phyloP scores from a whole-genome alignment of 192 early-diverging fungal species.

The Backusella morwellensis region DNA sequence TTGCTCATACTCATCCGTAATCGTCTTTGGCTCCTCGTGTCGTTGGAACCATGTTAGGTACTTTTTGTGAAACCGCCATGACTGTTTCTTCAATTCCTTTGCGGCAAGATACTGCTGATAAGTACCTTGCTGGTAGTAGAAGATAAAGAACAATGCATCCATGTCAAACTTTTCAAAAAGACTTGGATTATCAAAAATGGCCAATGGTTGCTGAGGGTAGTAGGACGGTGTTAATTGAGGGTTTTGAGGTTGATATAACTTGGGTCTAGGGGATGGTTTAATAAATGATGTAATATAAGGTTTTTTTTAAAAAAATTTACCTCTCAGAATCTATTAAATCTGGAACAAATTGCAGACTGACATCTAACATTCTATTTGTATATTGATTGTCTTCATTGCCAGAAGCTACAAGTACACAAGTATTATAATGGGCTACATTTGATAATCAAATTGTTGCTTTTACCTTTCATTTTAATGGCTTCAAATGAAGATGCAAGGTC shows the following conservation, averaged over 20 bases:
- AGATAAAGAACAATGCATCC: slow-evolving; percentile 96
- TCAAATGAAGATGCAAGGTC: slow-evolving; percentile 59
- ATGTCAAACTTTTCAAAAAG: slow-evolving; percentile 91
- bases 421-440: not conserved
- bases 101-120: slow-evolving; percentile 97
- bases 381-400: slow-evolving; percentile 49
- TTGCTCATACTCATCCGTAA: slow-evolving; percentile 96
- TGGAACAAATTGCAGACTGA: slow-evolving; percentile 80
- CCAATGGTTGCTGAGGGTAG: slow-evolving; percentile 85
- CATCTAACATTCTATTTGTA: slow-evolving; percentile 76
- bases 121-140: slow-evolving; percentile 96
- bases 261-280: slow-evolving; percentile 47
- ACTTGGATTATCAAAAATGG: slow-evolving; percentile 79
- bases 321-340: slow-evolving; percentile 81
- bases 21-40: slow-evolving; percentile 92
- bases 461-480: slow-evolving; percentile 49
- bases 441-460: not conserved
- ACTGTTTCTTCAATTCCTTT: slow-evolving; percentile 92
- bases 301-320: slow-evolving; percentile 45
- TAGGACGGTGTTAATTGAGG: slow-evolving; percentile 86
- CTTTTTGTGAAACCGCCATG: slow-evolving; percentile 99
- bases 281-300: not conserved
- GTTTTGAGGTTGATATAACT: slow-evolving; percentile 70
- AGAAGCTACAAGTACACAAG: slow-evolving; percentile 9
- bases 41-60: slow-evolving; percentile 99